A percentile compares a stretch with the other conserved stretches of the same genome.
phyloP scores from a whole-genome alignment of 2,329 filamentous ascomycete species.

The Arthrobotrys iridis region DNA sequence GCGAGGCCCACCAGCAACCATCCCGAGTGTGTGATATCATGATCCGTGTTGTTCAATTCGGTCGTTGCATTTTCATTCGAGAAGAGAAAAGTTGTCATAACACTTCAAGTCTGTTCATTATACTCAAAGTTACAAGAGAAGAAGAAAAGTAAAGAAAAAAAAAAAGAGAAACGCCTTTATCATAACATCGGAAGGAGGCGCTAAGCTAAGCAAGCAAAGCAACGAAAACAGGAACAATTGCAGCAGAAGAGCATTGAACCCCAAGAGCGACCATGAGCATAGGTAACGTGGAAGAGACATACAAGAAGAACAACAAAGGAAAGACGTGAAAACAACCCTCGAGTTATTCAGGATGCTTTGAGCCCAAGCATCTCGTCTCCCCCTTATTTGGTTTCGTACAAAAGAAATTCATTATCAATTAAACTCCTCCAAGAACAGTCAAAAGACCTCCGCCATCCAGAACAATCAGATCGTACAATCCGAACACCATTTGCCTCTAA shows the following conservation, averaged over 20 bases:
- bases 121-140: neutral
- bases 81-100: constrained; percentile 1
- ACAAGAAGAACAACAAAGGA: constrained; percentile 10
- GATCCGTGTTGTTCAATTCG: too few relatives aligned
- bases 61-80: constrained; percentile 2
- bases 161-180: constrained; percentile 36
- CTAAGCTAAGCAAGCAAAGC: constrained; percentile 25
- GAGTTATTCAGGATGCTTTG: neutral
- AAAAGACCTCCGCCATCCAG: constrained; percentile 9
- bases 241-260: neutral
- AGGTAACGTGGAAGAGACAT: neutral
- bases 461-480: constrained; percentile 19
- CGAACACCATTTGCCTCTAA: constrained; percentile 5
- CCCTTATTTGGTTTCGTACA: constrained; percentile 1
- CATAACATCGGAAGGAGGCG: constrained; percentile 24
- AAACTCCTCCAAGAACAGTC: constrained; percentile 21
- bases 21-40: neutral
- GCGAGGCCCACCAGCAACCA: too few relatives aligned
- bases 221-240: neutral
- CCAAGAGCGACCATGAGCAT: constrained; percentile 7
- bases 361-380: neutral
- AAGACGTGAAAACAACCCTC: constrained; percentile 5
- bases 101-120: constrained; percentile 12
- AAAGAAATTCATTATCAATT: constrained; percentile 45
- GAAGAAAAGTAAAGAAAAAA: neutral